Conservation (phyloP, 495 filamentous ascomycete genomes). For the Aspergillus heteromorphus region DNA sequence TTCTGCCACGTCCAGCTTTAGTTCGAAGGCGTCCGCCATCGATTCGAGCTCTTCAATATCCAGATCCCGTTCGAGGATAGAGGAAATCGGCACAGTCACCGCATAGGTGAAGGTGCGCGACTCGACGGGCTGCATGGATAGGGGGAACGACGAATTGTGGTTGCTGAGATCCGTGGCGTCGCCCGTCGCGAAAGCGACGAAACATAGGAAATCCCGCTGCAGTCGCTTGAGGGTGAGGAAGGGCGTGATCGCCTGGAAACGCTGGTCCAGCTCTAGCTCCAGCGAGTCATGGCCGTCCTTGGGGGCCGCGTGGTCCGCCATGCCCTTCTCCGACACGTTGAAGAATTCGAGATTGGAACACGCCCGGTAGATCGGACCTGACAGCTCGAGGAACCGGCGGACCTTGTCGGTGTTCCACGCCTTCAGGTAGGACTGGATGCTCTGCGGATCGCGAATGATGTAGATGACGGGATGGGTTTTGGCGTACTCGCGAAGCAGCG, state of each 20-base stretch:
- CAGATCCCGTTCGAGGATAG: slow-evolving; percentile 47
- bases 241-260: slow-evolving; percentile 36
- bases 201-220: slow-evolving; percentile 65
- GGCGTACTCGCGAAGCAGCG: slow-evolving; percentile 41
- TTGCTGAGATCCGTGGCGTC: slow-evolving; percentile 46
- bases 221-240: slow-evolving; percentile 63
- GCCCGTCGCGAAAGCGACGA: slow-evolving; percentile 59
- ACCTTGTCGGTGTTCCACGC: slow-evolving; percentile 51
- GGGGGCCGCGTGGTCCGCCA: slow-evolving; percentile 12
- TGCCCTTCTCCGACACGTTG: slow-evolving; percentile 49
- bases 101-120: slow-evolving; percentile 58
- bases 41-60: slow-evolving; percentile 64
- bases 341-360: slow-evolving; percentile 77
- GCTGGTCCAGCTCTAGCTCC: slow-evolving; percentile 33
- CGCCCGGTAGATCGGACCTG: slow-evolving; percentile 47
- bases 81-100: slow-evolving; percentile 55
- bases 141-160: slow-evolving; percentile 62
- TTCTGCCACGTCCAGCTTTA: slow-evolving; percentile 51
- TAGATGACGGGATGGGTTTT: slow-evolving; percentile 66
- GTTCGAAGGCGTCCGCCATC: slow-evolving; percentile 61
- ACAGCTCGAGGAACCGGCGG: slow-evolving; percentile 48
- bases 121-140: slow-evolving; percentile 60
- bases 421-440: slow-evolving; percentile 57
- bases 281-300: slow-evolving; percentile 25
- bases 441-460: slow-evolving; percentile 59